A percentile compares a stretch with the other conserved stretches of the same genome.
phyloP scores from a whole-genome alignment of 495 filamentous ascomycete genomes.

The Umbilicaria muhlenbergii region DNA sequence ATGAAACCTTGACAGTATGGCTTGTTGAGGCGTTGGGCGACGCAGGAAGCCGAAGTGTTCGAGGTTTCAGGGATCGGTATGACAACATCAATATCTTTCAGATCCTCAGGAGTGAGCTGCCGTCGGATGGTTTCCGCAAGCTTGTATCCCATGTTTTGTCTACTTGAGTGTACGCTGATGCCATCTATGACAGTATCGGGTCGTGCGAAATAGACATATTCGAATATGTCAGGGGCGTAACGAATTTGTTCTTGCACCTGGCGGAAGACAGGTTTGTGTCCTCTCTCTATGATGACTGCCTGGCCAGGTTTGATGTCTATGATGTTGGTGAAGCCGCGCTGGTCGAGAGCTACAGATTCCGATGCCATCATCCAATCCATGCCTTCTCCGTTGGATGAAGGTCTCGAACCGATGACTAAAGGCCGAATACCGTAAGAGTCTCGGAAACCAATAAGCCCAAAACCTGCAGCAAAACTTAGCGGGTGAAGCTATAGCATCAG shows the following conservation, averaged over 20 bases:
- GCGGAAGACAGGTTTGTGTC: constrained; percentile 51
- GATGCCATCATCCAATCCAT: constrained; percentile 95
- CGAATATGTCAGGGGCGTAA: constrained; percentile 91
- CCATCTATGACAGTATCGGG: constrained; percentile 88
- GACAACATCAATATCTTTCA: constrained; percentile 80
- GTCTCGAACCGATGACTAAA: constrained; percentile 63
- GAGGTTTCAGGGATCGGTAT: constrained; percentile 82
- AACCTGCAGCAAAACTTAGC: constrained; percentile 28
- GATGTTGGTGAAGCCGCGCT: constrained; percentile 73
- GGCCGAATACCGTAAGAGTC: constrained; percentile 87
- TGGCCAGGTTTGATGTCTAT: constrained; percentile 77
- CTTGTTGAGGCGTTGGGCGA: constrained; percentile 62
- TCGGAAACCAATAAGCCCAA: constrained; percentile 79
- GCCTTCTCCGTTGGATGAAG: constrained; percentile 47
- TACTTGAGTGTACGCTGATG: constrained; percentile 75
- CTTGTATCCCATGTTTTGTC: constrained; percentile 84
- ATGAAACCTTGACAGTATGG: constrained; percentile 77
- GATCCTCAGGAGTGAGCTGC: constrained; percentile 53
- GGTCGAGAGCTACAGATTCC: constrained; percentile 83
- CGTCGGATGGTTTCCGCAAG: constrained; percentile 65
- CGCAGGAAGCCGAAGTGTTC: constrained; percentile 67
- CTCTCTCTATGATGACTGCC: constrained; percentile 88
- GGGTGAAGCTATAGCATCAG: not conserved
- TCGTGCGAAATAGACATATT: constrained; percentile 62
- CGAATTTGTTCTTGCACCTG: constrained; percentile 56